Evolutionary conservation across 108 stramenopile species (phyloP), one percentile per base, ranked within the genome.

Genomic region (Cafeteria roenbergensis): DNA sequence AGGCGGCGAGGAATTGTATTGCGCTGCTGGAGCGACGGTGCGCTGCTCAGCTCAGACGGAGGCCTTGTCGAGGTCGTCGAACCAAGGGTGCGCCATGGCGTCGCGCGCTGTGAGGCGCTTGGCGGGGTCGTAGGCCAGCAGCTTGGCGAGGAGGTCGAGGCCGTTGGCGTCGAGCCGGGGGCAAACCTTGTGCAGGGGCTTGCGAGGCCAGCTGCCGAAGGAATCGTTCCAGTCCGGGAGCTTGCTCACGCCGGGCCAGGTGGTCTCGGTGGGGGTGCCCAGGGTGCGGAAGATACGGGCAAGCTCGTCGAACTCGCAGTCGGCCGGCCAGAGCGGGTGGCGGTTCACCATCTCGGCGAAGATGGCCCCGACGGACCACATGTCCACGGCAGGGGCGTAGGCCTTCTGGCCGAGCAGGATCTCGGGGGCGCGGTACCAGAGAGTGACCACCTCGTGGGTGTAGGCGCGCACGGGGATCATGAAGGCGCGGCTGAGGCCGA

Each of bases 401-500:
- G 82, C 87, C 60, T 87, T 84, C 21, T 85, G 85, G 52, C 95
- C 95, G 32, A 93, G 77, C 33, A 93, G 71, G 53, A 97, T 91
- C 75, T 97, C 96, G 12, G 95, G 94, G 9, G 93, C 90, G 14
- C 97, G 89, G 78, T 98, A 98, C 94, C 94, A 98, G 56, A 94
- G 82, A 24, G 97, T 98, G 28, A 98, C 92, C 32, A 98, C 96
- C 68, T 69, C 92, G 68, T 90, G 88, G 0, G 92, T 93, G 67
- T 91, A 93, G 35, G 77, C 74, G 25, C 98, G 69, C 0, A 95
- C 91, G 20, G 98, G 98, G 53, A 99, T 94, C 0, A 92, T 92
- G 77, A 95, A 99, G 8, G 94, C 94, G 36, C 98, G 63, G 0
- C 95, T 95, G 33, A 99, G 76, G 27, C 98, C 98, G 81, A 99